Evolutionary conservation across 2,329 filamentous ascomycete genomes (phyloP).

Genomic region (Sporothrix humicola): DNA sequence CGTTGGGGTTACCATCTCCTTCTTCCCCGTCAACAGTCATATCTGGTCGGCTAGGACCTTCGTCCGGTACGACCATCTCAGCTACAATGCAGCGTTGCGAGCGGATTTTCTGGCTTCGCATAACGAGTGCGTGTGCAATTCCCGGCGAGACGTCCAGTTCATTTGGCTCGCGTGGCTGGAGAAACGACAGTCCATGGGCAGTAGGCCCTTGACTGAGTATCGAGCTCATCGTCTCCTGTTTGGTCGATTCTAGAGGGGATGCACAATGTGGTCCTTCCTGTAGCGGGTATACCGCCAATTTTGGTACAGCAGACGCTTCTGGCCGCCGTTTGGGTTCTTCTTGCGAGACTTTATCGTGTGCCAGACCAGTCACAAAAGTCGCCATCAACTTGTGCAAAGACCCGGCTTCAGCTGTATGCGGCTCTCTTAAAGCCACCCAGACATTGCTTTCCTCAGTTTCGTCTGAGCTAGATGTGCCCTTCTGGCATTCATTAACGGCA

Average conservation of each 20-base stretch:
- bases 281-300: neutral
- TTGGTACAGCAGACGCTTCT: neutral
- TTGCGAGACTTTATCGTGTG: neutral
- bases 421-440: neutral
- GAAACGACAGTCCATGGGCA: neutral
- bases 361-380: neutral
- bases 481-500: no score
- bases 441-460: neutral
- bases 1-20: neutral
- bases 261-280: neutral
- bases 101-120: neutral
- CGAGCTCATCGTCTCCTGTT: neutral
- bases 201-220: neutral
- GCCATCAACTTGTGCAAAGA: neutral
- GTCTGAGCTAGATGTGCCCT: neutral
- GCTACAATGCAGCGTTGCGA: slow-evolving; percentile 7
- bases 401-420: neutral
- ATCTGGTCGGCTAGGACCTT: neutral
- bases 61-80: neutral
- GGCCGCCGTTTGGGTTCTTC: neutral
- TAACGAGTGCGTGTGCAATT: neutral
- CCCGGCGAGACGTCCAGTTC: neutral
- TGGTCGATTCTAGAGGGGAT: neutral
- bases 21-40: no score
- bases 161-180: neutral